Base-by-base conservation (phyloP, 2,329 filamentous ascomycete species). In the Fusarium clavum region DNA sequence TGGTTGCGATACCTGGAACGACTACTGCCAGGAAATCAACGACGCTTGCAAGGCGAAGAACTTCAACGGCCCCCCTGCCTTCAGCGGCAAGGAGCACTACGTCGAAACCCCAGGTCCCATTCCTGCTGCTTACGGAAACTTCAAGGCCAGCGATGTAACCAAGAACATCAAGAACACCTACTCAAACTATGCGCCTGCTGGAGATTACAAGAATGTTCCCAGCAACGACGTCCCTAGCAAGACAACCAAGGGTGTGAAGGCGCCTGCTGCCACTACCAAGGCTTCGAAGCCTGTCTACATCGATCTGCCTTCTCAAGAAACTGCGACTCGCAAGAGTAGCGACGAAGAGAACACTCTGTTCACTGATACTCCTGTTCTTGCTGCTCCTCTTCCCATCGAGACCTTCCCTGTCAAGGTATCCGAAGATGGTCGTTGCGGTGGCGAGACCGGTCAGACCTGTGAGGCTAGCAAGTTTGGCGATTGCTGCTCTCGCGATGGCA, bases 1-100 rank as follows among this genome's bases (percentile, higher is more conserved):
- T 2, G 86, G 87, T 69, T 94, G 92, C 79, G 78, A 84, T 49
- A 79, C 85, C 34, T 93, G 88, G 88, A 85, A 88, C 74, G 76
- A 79, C 14, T 91, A 90, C 80, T 94, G 92, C 80, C 77, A 78
- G 38, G 77, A 67, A 5, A 81, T 88, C 55, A 79, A 84, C 72
- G 70, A 76, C 10, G 78, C 75, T 6, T 89, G 87, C 72, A 67
- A 76, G n/a, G 74, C 76, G 2, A 77, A 80, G 2, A 66, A 81
- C 59, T 86, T 82, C 57, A 75, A 76, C 8, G 88, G 87, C 0
- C 87, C 87, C 34, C 84, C 85, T 8, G 75, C 81, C 25, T 79
- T 82, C 61, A 74, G 75, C 32, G 79, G 83, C 30, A 70, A 77
- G 61, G 77, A 79, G 69, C 69, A 74, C 44, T 75, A 75, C 53